Conservation (phyloP, 164 flowering plant species). For the Cinnamomum micranthum region DNA sequence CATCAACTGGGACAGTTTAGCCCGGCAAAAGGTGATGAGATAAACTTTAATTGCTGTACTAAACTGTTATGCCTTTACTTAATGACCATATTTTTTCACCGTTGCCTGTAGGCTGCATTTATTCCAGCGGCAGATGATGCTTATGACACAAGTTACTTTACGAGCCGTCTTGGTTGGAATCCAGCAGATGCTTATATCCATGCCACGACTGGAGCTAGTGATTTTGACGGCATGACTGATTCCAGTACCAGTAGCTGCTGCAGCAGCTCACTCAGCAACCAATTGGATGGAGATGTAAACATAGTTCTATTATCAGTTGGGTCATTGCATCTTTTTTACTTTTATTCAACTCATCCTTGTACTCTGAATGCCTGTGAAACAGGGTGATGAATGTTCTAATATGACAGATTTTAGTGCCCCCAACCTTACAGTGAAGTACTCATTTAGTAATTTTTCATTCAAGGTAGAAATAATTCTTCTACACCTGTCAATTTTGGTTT, state of each 20-base stretch:
- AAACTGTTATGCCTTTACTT: not conserved
- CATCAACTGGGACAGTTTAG: conserved; percentile 95
- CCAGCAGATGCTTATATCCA: conserved; percentile 54
- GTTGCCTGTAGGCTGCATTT: conserved; percentile 76
- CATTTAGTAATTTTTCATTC: conserved; percentile 95
- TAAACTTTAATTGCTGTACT: not conserved
- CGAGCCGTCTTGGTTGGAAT: conserved; percentile 92
- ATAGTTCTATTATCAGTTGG: not conserved
- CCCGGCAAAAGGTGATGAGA: conserved; percentile 78
- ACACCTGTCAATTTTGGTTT: not conserved
- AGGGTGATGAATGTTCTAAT: conserved; percentile 88
- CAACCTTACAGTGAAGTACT: conserved; percentile 58
- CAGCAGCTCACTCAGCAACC: conserved; percentile 70
- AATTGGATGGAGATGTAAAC: conserved; percentile 74
- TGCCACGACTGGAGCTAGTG: conserved; percentile 42
- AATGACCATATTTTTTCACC: not conserved
- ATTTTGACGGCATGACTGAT: conserved; percentile 75
- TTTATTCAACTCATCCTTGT: not conserved
- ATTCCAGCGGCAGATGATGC: conserved; percentile 79
- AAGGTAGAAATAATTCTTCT: conserved; percentile 50
- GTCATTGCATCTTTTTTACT: not conserved
- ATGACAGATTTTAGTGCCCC: conserved; percentile 69
- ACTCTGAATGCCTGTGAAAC: conserved; percentile 17
- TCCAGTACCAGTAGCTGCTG: conserved; percentile 44
- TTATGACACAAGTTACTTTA: conserved; percentile 91